phyloP scores from a whole-genome alignment of 345 rosid species.

The Dimocarpus longan region DNA sequence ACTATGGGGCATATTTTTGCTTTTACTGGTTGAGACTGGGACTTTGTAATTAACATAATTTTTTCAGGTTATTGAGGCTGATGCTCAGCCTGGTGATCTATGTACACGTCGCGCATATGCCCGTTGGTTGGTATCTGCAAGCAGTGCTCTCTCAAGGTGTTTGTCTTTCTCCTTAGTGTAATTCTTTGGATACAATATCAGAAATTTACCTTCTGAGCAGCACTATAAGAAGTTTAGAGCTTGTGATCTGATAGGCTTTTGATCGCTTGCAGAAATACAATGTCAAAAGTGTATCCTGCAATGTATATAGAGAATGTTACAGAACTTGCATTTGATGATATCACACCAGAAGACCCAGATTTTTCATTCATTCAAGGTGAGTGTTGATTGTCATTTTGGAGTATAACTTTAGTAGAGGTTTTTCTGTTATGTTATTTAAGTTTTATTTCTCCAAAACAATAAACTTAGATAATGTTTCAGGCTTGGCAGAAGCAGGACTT shows the following conservation, averaged over 20 bases:
- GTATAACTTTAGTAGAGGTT: background rate
- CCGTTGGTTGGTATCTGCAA: conserved; percentile 90
- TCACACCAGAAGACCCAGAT: conserved; percentile 84
- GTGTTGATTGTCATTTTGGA: conserved; percentile 11
- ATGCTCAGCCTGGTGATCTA: conserved; percentile 68
- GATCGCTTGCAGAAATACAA: conserved; percentile 56
- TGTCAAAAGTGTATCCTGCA: conserved; percentile 91
- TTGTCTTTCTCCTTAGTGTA: conserved; percentile 21
- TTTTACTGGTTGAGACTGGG: conserved; percentile 10
- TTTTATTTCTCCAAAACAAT: conserved; percentile 17
- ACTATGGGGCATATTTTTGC: background rate
- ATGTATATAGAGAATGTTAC: conserved; percentile 92
- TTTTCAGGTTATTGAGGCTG: conserved; percentile 81
- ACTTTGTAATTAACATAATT: conserved; percentile 13
- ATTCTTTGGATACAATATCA: conserved; percentile 17
- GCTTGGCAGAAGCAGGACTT: conserved; percentile 98
- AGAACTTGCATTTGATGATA: conserved; percentile 91
- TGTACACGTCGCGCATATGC: conserved; percentile 95
- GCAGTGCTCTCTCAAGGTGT: conserved; percentile 83
- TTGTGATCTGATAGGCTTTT: conserved; percentile 24
- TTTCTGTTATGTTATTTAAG: background rate
- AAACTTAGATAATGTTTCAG: conserved; percentile 47
- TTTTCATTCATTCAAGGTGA: conserved; percentile 95
- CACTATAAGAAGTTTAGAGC: conserved; percentile 2
- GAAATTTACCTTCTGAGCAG: conserved; percentile 25